Evolutionary conservation across 1,284 basidiomycete species (phyloP), one percentile per base, ranked within the genome.

Genomic region (Limonomyces culmigenus): DNA sequence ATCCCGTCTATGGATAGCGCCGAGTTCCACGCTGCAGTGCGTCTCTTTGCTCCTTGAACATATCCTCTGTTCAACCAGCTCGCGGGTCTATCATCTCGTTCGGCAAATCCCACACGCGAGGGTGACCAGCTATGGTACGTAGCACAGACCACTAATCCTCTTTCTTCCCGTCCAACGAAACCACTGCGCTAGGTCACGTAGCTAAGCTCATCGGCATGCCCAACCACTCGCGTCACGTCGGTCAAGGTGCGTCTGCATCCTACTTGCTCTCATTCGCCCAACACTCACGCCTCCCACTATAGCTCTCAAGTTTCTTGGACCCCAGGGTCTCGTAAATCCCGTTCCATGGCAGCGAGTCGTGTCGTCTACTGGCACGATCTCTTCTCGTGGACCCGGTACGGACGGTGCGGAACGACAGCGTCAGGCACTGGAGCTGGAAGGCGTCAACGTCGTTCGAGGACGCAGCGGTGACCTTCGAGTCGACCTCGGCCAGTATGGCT

Each of bases 171-270:
- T 38, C 41, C 20, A 23, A 21, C 18, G 19, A 14, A 32, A 13
- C 12, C 21, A 23, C 45, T 35, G 10, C 12, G n/a, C 5, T 25
- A 80, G 84, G 84, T 0, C 83, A 88, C 49, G 70, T 89, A 35
- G 84, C 86, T 6, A 86, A 78, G 47, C 59, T 89, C 14, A 67
- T 86, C 31, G 83, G 83, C 13, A 85, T 83, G 70, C 86, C 85
- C 0, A 65, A 62, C 15, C 73, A 89, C 56, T 74, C 86, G 1
- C 63, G 85, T 41, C 84, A 86, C 47, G 85, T 89, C 23, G 86
- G 86, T 2, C 81, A 87, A 69, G 76, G 86, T 83, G 42, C 40
- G 62, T 17, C n/a, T n/a, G n/a, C n/a, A n/a, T n/a, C n/a, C n/a
- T n/a, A n/a, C n/a, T n/a, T n/a, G n/a, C n/a, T n/a, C n/a, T n/a